Conservation (phyloP, 2,329 filamentous ascomycete genomes). For the Didymella pomorum region DNA sequence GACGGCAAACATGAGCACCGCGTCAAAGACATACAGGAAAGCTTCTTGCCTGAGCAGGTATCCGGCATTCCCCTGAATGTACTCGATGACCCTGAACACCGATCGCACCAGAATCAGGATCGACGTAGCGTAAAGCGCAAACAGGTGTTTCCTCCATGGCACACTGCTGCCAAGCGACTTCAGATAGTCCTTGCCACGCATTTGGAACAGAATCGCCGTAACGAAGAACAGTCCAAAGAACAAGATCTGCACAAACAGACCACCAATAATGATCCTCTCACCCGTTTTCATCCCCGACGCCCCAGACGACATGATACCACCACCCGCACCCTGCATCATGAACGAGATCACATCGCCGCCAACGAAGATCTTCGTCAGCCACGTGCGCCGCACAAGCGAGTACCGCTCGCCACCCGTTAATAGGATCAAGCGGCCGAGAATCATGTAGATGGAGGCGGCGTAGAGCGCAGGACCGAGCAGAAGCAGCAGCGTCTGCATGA, state of each 20-base stretch:
- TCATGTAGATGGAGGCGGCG: constrained; percentile 60
- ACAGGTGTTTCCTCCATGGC: constrained; percentile 49
- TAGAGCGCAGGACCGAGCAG: constrained; percentile 58
- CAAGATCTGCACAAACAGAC: constrained; percentile 57
- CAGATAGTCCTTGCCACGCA: constrained; percentile 12
- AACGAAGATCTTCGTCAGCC: constrained; percentile 59
- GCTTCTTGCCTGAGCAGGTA: constrained; percentile 55
- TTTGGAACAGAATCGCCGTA: constrained; percentile 26
- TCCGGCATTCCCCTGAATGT: constrained; percentile 55
- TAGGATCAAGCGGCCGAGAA: constrained; percentile 56
- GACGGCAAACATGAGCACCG: constrained; percentile 53
- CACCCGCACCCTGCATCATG: constrained; percentile 50
- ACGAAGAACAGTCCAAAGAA: constrained; percentile 60
- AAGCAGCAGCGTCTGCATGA: constrained; percentile 55
- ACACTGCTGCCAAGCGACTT: constrained; percentile 4
- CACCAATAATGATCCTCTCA: constrained; percentile 55
- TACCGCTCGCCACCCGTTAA: constrained; percentile 50
- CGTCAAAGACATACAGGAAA: constrained; percentile 58
- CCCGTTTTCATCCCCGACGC: constrained; percentile 45
- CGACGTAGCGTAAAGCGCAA: constrained; percentile 55
- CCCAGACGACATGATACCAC: constrained; percentile 50
- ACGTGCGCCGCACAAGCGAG: constrained; percentile 50
- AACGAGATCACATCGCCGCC: constrained; percentile 56
- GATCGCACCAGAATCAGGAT: constrained; percentile 59
- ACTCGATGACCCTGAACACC: constrained; percentile 61